Base-by-base conservation (phyloP, 2,329 filamentous ascomycete genomes). In the Lachnellula suecica region DNA sequence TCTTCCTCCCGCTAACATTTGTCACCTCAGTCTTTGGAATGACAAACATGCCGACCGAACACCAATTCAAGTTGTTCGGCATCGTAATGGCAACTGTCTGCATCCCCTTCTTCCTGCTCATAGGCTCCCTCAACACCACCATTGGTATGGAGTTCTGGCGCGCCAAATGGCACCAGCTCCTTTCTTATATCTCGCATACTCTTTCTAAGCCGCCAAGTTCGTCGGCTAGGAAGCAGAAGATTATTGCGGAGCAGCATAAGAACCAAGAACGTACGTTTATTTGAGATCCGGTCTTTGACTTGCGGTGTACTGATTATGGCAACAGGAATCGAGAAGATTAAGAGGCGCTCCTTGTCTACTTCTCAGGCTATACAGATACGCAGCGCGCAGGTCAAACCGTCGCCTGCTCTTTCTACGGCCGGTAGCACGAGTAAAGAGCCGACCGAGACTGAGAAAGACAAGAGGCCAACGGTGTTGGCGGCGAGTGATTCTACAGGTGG, bases 1-100 rank as follows among this genome's bases (percentile, higher is more conserved):
- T 85, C 57, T 84, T 84, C 63, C 70, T 85, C 19, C 82, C 82
- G 2, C 67, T 84, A 20, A 84, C 80, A 0, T 84, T 85, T 62
- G 81, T 83, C 6, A 84, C 81, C 58, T 79, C 76, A 29, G 76
- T 84, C 47, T 82, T 79, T 54, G 80, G 81, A 24, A 79, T 79
- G 61, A 77, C 75, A 2, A 69, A 74, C 23, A 74, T 79, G 57
- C 65, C 65, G 10, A 71, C 74, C 38, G 60, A 71, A 2, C 66
- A 71, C 7, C 58, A 67, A 2, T 74, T 79, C 63, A 77, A 73
- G 70, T 67, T 68, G 10, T 79, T 79, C 54, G 65, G 71, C 17
- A 63, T 75, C 15, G 53, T 55, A 2, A 60, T 65, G 56, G 56
- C 48, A 2, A 57, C 57, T 5, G 56, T 79, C 40, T 79, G 76